phyloP scores from a whole-genome alignment of 305 asterid species.

The Solanum aculeatissimum region DNA sequence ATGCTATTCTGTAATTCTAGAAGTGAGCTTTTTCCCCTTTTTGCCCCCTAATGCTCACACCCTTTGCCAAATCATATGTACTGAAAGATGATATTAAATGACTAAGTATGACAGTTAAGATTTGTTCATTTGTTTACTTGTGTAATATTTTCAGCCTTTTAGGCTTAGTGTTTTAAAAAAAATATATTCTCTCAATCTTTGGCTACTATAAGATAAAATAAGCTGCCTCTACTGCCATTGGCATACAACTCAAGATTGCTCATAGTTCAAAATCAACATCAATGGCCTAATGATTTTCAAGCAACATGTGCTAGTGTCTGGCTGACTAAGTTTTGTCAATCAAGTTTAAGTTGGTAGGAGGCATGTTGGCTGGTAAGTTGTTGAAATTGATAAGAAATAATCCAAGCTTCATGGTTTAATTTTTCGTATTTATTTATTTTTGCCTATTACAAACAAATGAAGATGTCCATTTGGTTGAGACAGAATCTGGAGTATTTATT shows the following conservation, averaged over 20 bases:
- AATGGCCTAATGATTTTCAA: background rate
- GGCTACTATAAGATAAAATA: too few species aligned
- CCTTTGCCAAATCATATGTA: background rate
- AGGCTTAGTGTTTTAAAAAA: too few species aligned
- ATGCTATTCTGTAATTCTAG: background rate
- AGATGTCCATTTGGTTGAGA: background rate
- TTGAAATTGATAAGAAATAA: background rate
- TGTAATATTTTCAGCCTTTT: background rate
- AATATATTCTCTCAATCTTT: too few species aligned
- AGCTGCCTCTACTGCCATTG: background rate
- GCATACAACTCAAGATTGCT: background rate
- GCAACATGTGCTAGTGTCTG: constrained; percentile 1
- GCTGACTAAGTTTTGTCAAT: background rate
- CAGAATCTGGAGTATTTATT: background rate
- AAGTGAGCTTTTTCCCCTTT: background rate
- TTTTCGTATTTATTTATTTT: background rate
- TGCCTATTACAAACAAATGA: background rate
- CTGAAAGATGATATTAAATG: background rate
- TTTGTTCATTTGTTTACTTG: background rate
- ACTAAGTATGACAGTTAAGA: background rate
- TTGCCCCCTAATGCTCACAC: background rate
- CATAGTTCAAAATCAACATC: background rate
- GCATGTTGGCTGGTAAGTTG: constrained; percentile 2
- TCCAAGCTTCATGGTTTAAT: background rate
- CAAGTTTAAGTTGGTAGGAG: background rate